These are phyloP conservation scores for Margaritispora aquatica DNA, from an alignment of 495 filamentous ascomycete genomes.

Conservation along the genomic window DNA sequence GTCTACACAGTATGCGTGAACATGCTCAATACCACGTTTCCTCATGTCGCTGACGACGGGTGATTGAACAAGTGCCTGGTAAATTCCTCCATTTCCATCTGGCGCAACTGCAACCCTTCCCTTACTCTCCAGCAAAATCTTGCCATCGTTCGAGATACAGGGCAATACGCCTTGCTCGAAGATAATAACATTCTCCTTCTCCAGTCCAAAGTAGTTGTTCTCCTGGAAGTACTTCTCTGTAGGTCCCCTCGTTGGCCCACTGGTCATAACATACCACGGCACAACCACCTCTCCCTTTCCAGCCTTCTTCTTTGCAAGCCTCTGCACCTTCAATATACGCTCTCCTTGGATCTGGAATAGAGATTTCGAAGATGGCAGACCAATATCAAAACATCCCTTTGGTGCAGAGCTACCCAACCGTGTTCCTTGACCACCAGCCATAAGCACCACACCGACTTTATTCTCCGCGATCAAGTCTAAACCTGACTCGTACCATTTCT, in stretches of 20 bases:
- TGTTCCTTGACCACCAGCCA: constrained; percentile 96
- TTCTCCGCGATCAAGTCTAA: constrained; percentile 79
- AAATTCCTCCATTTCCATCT: constrained; percentile 98
- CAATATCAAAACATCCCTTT: constrained; percentile 96
- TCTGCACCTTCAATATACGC: constrained; percentile 82
- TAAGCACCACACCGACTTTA: constrained; percentile 90
- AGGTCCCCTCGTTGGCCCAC: constrained; percentile 85
- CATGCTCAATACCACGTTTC: constrained; percentile 83
- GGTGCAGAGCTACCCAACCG: constrained; percentile 89
- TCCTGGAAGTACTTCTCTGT: constrained; percentile 91
- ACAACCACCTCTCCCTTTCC: constrained; percentile 54
- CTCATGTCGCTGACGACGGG: constrained; percentile 85
- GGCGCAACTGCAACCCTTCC: constrained; percentile 91
- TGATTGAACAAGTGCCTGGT: constrained; percentile 79
- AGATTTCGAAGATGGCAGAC: constrained; percentile 83
- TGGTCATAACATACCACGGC: constrained; percentile 99
- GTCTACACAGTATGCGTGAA: constrained; percentile 97
- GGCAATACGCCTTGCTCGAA: constrained; percentile 97
- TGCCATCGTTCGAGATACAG: constrained; percentile 95
- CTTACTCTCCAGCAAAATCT: constrained; percentile 91
- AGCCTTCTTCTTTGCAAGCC: constrained; percentile 67
- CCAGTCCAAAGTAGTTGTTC: constrained; percentile 83
- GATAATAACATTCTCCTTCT: constrained; percentile 78
- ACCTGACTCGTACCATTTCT: constrained; percentile 80
- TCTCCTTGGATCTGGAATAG: constrained; percentile 97